phyloP scores from a whole-genome alignment of 495 filamentous ascomycete species.

The Geoglossum glabrum region DNA sequence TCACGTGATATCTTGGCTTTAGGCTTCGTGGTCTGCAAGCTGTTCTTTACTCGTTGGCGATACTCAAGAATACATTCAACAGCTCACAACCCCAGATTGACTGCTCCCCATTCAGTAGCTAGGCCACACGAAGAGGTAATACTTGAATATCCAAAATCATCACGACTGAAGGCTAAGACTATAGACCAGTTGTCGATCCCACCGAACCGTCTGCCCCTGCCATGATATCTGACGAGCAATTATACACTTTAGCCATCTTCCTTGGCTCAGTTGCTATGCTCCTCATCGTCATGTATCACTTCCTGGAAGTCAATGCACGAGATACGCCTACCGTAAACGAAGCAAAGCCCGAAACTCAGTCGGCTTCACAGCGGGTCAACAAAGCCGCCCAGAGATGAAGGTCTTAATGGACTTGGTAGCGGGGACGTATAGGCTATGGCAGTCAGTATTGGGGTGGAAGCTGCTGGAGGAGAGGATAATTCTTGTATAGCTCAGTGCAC shows the following conservation, averaged over 20 bases:
- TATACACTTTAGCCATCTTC: slow-evolving; percentile 61
- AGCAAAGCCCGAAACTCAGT: background rate
- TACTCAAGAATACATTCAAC: too few relatives aligned
- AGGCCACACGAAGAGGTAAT: background rate
- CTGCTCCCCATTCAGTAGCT: background rate
- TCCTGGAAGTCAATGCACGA: slow-evolving; percentile 80
- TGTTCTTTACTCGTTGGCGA: background rate
- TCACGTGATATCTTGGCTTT: background rate
- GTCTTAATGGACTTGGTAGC: background rate
- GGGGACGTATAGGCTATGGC: background rate
- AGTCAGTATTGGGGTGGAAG: background rate
- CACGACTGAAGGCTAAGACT: background rate
- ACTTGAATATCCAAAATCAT: background rate
- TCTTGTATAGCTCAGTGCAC: background rate
- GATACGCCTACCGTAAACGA: slow-evolving; percentile 16
- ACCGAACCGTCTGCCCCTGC: background rate
- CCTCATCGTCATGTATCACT: slow-evolving; percentile 88
- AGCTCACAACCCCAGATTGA: background rate
- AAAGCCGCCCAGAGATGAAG: background rate
- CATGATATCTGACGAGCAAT: slow-evolving; percentile 25
- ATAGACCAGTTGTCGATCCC: background rate
- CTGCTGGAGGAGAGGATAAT: background rate
- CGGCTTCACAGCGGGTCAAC: background rate
- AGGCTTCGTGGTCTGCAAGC: background rate
- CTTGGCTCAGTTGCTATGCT: slow-evolving; percentile 84